Evolutionary conservation across 257 asterid genomes (phyloP).

Genomic region (Asclepias syriaca): DNA sequence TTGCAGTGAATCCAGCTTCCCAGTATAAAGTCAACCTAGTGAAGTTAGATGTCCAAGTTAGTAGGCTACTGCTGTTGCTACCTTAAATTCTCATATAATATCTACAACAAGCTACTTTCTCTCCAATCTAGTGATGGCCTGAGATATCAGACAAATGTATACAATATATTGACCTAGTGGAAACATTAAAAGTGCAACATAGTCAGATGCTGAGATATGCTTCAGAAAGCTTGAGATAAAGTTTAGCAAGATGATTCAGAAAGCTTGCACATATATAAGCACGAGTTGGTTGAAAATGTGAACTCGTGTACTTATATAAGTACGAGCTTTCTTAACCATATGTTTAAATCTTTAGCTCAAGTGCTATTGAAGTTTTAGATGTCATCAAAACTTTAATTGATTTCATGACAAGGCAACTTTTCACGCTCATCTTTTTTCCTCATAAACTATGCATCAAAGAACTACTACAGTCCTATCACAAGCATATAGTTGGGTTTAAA

Average conservation of each 20-base stretch:
- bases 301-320: conserved; percentile 12
- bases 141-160: neutral
- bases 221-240: neutral
- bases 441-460: too few relatives aligned
- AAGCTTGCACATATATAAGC: conserved; percentile 17
- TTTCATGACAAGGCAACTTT: neutral
- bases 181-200: neutral
- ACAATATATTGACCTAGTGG: neutral
- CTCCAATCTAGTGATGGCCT: neutral
- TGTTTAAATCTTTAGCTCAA: conserved; percentile 2
- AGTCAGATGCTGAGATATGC: too few relatives aligned
- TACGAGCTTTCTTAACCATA: conserved; percentile 15
- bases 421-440: too few relatives aligned
- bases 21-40: conserved; percentile 75
- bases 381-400: too few relatives aligned
- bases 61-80: neutral
- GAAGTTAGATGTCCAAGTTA: conserved; percentile 10
- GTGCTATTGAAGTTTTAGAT: too few relatives aligned
- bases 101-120: neutral
- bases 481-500: neutral
- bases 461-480: too few relatives aligned
- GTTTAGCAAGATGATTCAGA: conserved; percentile 9
- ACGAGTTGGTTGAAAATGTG: neutral
- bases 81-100: neutral
- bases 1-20: conserved; percentile 83